Base-by-base conservation (phyloP, 352 stramenopile genomes). In the Pythium rishiriense region DNA sequence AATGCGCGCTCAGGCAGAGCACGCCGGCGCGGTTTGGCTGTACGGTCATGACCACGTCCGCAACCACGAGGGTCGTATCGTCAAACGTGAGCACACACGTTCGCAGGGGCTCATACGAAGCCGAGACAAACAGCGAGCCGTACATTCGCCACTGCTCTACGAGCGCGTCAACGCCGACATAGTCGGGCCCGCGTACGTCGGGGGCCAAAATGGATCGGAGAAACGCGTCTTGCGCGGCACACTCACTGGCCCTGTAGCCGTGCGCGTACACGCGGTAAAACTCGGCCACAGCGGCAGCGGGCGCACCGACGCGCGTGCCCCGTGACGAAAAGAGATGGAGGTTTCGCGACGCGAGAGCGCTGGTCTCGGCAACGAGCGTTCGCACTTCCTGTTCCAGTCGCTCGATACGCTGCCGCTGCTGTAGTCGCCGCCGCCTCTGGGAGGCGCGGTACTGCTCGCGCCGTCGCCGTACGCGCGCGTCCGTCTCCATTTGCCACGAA, bases 361-460 rank as follows among this genome's bases (percentile, higher is more conserved):
- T 26, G 10, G 62, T 57, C 15, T 59, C 51, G 1, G 46, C 21
- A 0, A 11, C 12, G 0, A 70, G 50, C 9, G 33, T 41, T 0
- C 33, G 4, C 0, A 63, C 50, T 7, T 70, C 55, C 1, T 33
- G 29, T 28, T 65, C 43, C 0, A 70, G 54, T 11, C 10, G 28
- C 17, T 49, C 11, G 22, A 50, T 21, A 0, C 31, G 37, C 0
- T 75, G 52, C 46, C 82, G 85, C 54, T 87, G 73, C 55, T 87
- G 83, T 25, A 72, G 77, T 21, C 81, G 76, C 48, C 87, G 79
- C 22, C 71, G 78, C 0, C 71, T 76, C 52, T 92, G 79, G 53
- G 87, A 78, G 53, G 75, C 73, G 19, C 79, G 78, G 69, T 87
- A 87, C 61, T 91, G 83, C 49, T 77, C 67, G 1, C 80, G 75